These are phyloP conservation scores for Apostasia ramifera DNA, from an alignment of 106 monocot species.

Conservation along the genomic window DNA sequence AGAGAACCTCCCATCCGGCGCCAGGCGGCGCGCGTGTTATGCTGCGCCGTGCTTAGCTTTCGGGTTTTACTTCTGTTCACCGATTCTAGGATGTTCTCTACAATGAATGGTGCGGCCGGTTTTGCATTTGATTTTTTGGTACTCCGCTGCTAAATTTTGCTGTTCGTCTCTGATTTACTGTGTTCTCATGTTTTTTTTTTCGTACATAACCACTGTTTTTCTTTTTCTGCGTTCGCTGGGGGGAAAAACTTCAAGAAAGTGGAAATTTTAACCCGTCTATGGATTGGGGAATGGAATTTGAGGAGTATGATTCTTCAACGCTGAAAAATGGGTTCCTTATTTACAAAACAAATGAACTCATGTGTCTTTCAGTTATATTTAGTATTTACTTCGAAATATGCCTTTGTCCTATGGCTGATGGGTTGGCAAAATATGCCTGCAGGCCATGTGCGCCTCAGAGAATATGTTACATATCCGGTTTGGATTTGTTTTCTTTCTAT, in stretches of 20 bases:
- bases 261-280: background rate
- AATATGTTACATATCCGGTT: background rate
- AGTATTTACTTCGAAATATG: background rate
- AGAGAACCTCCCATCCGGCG: no score
- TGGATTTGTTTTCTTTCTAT: background rate
- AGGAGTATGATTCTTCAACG: no score
- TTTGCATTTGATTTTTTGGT: no score
- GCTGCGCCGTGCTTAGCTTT: background rate
- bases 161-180: background rate
- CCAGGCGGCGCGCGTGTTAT: background rate
- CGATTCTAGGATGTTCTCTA: no score
- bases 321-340: no score
- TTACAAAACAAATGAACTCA: no score
- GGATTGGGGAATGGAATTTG: no score
- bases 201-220: background rate
- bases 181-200: background rate
- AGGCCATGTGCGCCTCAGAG: background rate
- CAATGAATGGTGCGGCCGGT: no score
- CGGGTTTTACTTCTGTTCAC: no score
- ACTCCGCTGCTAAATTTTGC: no score
- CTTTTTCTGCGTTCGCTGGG: background rate
- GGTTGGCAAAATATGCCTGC: background rate
- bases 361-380: no score
- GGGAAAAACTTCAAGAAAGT: background rate
- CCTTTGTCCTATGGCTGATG: background rate